Evolutionary conservation across 768 basidiomycete species (phyloP), one percentile per base, ranked within the genome.

Genomic region (Suillus ampliporus): DNA sequence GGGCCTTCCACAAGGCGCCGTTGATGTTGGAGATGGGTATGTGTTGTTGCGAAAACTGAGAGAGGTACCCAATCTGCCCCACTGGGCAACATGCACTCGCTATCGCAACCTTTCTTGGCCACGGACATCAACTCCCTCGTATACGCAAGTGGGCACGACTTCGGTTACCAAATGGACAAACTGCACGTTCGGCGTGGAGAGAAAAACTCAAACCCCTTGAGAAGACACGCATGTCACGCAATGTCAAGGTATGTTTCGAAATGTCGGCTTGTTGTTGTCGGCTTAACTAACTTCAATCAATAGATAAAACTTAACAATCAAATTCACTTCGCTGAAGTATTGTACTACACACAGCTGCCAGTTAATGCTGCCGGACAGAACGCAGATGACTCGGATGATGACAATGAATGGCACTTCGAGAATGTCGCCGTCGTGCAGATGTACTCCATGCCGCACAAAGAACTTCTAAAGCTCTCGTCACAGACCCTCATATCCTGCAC

Each of bases 81-180:
- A 11, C 7, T 2, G 50, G 51, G 3, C 3, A 61, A 21, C 17
- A 17, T 3, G 47, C 59, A 19, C 4, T 19, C 17, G 59, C 47
- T 21, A 51, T 60, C 8, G 14, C 46, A n/a, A 14, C 40, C 4
- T 60, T 60, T 17, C 48, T 51, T 21, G 46, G 47, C 11, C n/a
- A n/a, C n/a, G 10, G 2, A 19, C 43, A 46, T 11, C 11, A n/a
- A 50, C 31, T 60, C n/a, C 47, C 47, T 5, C 13, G 14, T 34
- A 47, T 60, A 19, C 40, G 51, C 11, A 51, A 60, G 9, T 80
- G 80, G 79, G 75, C 77, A 14, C 68, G 77, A n/a, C n/a, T n/a
- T 0, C 69, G 54, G 10, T 67, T 81, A 38, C 76, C 77, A n/a
- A 81, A 77, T 69, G 77, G 77, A 0, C 79, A 81, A 63, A 68